A percentile compares a stretch with the other conserved stretches of the same genome.
Evolutionary conservation across 2,329 filamentous ascomycete genomes (phyloP).

Genomic region (Trichoderma guizhouense): DNA sequence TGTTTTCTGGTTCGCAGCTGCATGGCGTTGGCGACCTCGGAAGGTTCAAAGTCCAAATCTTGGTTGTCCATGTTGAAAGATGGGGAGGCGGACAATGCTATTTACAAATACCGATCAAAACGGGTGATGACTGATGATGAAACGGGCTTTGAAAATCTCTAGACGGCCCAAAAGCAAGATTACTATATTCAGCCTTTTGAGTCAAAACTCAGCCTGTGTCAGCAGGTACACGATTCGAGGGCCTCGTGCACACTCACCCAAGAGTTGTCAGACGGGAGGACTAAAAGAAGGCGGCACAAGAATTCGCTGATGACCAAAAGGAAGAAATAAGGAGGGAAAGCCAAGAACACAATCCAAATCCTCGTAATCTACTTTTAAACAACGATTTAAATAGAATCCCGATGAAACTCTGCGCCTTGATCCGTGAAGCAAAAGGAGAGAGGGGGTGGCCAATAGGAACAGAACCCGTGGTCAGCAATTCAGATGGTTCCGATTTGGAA

Average conservation of each 20-base stretch:
- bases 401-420: neutral
- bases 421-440: neutral
- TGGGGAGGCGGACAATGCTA: neutral
- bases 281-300: neutral
- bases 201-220: neutral
- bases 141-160: neutral
- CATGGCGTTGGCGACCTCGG: conserved; percentile 40
- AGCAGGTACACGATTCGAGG: neutral
- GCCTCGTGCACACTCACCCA: conserved; percentile 24
- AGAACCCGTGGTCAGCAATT: neutral
- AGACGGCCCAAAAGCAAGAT: neutral
- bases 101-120: neutral
- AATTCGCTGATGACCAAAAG: neutral
- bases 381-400: neutral
- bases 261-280: neutral
- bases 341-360: neutral
- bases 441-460: neutral
- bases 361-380: neutral
- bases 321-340: neutral
- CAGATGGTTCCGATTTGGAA: neutral
- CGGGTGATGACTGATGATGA: neutral
- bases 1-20: conserved; percentile 49
- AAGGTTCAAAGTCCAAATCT: conserved; percentile 25
- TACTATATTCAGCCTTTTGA: conserved; percentile 2
- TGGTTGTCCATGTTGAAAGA: conserved; percentile 24